Evolutionary conservation across 2,329 filamentous ascomycete genomes (phyloP).

Genomic region (Meredithiella fracta): DNA sequence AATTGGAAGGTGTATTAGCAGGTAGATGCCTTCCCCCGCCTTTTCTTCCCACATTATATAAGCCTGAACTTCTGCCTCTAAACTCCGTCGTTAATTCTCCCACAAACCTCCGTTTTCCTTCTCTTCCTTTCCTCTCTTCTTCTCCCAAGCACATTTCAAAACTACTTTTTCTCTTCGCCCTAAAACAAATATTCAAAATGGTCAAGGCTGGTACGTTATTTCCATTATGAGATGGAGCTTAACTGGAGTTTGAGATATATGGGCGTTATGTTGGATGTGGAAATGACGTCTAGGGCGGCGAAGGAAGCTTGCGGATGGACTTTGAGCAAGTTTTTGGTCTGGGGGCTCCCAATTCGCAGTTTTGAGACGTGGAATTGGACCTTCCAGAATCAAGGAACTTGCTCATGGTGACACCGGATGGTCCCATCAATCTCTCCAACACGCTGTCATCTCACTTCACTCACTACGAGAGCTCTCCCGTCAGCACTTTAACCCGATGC

Average conservation of each 20-base stretch:
- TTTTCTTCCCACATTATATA: conserved; percentile 1
- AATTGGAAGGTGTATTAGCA: too few species aligned
- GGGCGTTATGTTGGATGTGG: background rate
- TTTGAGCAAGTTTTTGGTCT: background rate
- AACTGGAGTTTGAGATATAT: background rate
- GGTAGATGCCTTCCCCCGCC: too few species aligned
- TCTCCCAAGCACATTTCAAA: conserved; percentile 4
- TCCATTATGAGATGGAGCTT: background rate
- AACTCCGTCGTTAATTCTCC: background rate
- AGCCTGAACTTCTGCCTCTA: background rate
- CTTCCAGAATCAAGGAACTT: background rate
- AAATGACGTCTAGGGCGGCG: background rate
- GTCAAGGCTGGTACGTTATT: conserved; percentile 16
- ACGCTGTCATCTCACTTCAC: too few species aligned
- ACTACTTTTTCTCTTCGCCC: conserved; percentile 7
- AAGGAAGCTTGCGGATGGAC: background rate
- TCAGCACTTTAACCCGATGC: background rate
- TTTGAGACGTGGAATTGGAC: background rate
- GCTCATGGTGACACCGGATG: background rate
- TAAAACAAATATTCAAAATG: conserved; percentile 15
- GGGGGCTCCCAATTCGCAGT: background rate
- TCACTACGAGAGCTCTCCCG: background rate
- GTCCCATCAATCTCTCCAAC: too few species aligned
- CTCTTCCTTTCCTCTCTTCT: conserved; percentile 10
- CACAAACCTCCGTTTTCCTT: conserved; percentile 3